Evolutionary conservation across 2,329 filamentous ascomycete species (phyloP).

Genomic region (Fusarium irregulare): DNA sequence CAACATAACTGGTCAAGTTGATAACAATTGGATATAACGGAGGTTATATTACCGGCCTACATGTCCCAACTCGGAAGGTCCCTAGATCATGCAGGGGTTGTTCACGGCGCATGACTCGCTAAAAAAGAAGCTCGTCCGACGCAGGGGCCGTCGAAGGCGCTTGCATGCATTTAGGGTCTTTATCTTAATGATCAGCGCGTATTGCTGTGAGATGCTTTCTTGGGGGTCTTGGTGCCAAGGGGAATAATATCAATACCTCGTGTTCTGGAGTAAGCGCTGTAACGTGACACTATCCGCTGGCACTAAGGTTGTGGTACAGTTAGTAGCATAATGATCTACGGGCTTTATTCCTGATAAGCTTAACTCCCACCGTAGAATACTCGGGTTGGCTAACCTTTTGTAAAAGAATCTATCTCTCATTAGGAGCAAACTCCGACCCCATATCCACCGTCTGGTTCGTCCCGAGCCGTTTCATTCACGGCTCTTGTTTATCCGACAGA

Average conservation of each 20-base stretch:
- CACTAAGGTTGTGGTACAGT: background rate
- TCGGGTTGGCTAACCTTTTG: background rate
- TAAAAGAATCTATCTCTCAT: background rate
- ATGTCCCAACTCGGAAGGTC: slow-evolving; percentile 30
- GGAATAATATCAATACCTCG: background rate
- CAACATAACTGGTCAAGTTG: background rate
- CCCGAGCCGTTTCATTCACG: slow-evolving; percentile 23
- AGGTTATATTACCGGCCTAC: slow-evolving; percentile 11
- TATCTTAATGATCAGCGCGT: slow-evolving; percentile 3
- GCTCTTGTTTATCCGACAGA: slow-evolving; percentile 7
- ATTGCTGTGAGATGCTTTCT: background rate
- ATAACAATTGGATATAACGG: slow-evolving; percentile 16
- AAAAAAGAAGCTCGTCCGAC: slow-evolving; percentile 15
- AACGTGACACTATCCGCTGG: background rate
- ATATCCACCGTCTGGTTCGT: slow-evolving; percentile 14
- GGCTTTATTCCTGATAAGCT: slow-evolving; percentile 16
- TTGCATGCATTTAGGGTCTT: background rate
- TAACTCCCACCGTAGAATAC: slow-evolving; percentile 7
- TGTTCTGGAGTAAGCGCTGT: background rate
- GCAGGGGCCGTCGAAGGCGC: slow-evolving; percentile 19
- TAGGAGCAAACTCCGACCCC: slow-evolving; percentile 4
- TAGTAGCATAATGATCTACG: background rate
- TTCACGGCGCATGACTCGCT: slow-evolving; percentile 11
- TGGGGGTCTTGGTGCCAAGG: background rate
- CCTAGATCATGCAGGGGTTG: slow-evolving; percentile 6